Percentiles rank a stretch among this genome's conserved stretches.
These are phyloP conservation scores for Rhodocollybia butyracea DNA, from an alignment of 768 basidiomycete species.

Conservation along the genomic window DNA sequence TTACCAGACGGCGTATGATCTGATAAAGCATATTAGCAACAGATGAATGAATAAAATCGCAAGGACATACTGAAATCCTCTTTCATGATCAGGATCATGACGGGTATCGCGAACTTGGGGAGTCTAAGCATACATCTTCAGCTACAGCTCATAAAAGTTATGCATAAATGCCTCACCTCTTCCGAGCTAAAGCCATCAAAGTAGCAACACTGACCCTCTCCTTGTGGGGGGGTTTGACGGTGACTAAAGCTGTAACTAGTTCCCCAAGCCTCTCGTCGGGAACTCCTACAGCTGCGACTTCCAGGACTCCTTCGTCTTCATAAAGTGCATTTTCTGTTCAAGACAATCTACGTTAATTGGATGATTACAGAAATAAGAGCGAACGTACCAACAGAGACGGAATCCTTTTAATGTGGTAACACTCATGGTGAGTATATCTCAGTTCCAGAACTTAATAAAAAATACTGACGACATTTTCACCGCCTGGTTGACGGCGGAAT, in stretches of 20 bases:
- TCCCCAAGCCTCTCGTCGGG: slow-evolving; percentile 49
- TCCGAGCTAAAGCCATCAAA: slow-evolving; percentile 33
- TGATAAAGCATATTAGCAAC: neutral
- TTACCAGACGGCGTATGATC: slow-evolving; percentile 6
- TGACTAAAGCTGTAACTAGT: slow-evolving; percentile 45
- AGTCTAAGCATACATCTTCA: slow-evolving; percentile 27
- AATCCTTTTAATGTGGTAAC: too few species aligned
- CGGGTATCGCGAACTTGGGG: slow-evolving; percentile 48
- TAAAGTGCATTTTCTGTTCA: slow-evolving; percentile 31
- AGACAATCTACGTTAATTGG: too few species aligned
- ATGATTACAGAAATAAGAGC: too few species aligned
- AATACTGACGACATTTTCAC: slow-evolving; percentile 32
- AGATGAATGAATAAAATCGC: neutral
- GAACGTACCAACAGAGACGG: slow-evolving; percentile 27
- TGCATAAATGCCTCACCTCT: slow-evolving; percentile 24
- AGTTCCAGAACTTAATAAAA: neutral
- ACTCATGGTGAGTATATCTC: too few species aligned
- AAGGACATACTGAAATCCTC: slow-evolving; percentile 34
- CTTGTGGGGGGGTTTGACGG: slow-evolving; percentile 36
- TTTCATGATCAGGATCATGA: slow-evolving; percentile 42
- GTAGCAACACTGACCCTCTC: slow-evolving; percentile 38
- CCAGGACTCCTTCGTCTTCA: slow-evolving; percentile 32
- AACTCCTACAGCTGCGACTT: slow-evolving; percentile 49
- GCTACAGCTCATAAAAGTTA: neutral
- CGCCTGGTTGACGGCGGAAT: slow-evolving; percentile 14